Percentiles rank a stretch among this genome's conserved stretches.
phyloP scores from a whole-genome alignment of 2,329 filamentous ascomycete genomes.

The Penicillium polonicum region DNA sequence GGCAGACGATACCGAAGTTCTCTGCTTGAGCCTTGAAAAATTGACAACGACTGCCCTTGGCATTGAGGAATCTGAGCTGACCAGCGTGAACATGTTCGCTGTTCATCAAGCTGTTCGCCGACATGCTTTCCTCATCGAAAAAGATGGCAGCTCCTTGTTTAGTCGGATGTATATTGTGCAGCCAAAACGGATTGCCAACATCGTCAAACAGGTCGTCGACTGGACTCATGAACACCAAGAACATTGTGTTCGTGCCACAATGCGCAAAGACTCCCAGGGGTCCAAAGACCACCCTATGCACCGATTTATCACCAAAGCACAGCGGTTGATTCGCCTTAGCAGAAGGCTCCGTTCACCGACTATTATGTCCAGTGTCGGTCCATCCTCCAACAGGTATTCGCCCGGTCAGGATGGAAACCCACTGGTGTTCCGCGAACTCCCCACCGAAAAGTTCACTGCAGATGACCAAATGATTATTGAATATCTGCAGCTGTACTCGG shows the following conservation, averaged over 20 bases:
- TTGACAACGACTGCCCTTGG: constrained; percentile 38
- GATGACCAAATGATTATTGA: constrained; percentile 55
- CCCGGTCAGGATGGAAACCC: constrained; percentile 30
- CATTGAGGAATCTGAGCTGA: constrained; percentile 30
- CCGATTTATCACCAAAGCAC: constrained; percentile 47
- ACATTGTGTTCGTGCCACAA: constrained; percentile 28
- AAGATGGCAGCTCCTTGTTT: constrained; percentile 36
- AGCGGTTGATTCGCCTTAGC: constrained; percentile 43
- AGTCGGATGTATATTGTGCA: constrained; percentile 49
- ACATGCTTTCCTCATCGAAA: constrained; percentile 36
- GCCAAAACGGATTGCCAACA: constrained; percentile 50
- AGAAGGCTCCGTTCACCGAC: constrained; percentile 45
- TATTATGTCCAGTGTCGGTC: constrained; percentile 43
- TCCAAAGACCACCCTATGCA: constrained; percentile 41
- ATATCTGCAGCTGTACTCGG: constrained; percentile 55
- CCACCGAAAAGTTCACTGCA: constrained; percentile 46
- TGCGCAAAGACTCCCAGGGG: constrained; percentile 25
- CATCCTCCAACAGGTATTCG: constrained; percentile 34
- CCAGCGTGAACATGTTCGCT: constrained; percentile 34
- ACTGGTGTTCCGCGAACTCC: constrained; percentile 32
- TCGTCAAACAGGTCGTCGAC: constrained; percentile 50
- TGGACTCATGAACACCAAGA: constrained; percentile 58
- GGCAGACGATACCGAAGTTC: constrained; percentile 38
- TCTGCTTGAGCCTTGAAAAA: constrained; percentile 38
- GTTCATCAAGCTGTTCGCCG: constrained; percentile 36